These are phyloP conservation scores for Fusarium acutatum DNA, from an alignment of 2,329 filamentous ascomycete genomes.

Conservation along the genomic window DNA sequence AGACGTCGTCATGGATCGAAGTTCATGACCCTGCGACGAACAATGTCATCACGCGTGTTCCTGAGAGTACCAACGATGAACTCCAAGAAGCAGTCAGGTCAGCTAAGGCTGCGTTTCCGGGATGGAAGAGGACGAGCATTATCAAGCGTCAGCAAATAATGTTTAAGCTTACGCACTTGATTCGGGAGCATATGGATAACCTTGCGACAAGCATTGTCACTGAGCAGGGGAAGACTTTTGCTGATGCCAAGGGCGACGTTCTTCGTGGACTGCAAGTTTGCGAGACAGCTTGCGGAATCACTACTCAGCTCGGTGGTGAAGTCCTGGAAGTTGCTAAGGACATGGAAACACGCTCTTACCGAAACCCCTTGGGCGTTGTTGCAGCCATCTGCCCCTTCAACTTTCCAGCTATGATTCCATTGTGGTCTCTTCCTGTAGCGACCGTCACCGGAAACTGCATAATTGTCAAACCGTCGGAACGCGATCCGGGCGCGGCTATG, in stretches of 20 bases:
- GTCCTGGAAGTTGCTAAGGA: constrained; percentile 82
- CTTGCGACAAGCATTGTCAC: constrained; percentile 79
- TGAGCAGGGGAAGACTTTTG: constrained; percentile 82
- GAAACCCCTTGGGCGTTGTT: constrained; percentile 77
- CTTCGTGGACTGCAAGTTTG: constrained; percentile 79
- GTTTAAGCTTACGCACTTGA: constrained; percentile 77
- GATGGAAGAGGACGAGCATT: constrained; percentile 72
- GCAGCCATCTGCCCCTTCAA: constrained; percentile 84
- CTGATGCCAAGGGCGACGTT: constrained; percentile 78
- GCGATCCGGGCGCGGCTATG: constrained; percentile 81
- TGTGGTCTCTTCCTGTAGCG: constrained; percentile 83
- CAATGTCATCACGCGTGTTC: constrained; percentile 79
- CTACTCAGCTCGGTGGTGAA: constrained; percentile 77
- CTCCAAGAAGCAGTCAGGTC: constrained; percentile 74
- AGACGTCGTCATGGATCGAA: constrained; percentile 73
- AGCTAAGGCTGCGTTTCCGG: constrained; percentile 74
- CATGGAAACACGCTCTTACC: constrained; percentile 82
- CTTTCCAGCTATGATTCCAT: constrained; percentile 85
- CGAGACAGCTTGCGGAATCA: constrained; percentile 77
- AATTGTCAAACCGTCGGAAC: constrained; percentile 81
- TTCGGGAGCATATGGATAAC: constrained; percentile 81
- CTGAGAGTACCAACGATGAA: constrained; percentile 76
- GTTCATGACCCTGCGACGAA: constrained; percentile 82
- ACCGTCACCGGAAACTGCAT: constrained; percentile 81
- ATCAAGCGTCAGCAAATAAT: constrained; percentile 78